A percentile compares a stretch with the other conserved stretches of the same genome.
phyloP scores from a whole-genome alignment of 2,329 filamentous ascomycete species.

The Pseudocercospora pini-densiflorae region DNA sequence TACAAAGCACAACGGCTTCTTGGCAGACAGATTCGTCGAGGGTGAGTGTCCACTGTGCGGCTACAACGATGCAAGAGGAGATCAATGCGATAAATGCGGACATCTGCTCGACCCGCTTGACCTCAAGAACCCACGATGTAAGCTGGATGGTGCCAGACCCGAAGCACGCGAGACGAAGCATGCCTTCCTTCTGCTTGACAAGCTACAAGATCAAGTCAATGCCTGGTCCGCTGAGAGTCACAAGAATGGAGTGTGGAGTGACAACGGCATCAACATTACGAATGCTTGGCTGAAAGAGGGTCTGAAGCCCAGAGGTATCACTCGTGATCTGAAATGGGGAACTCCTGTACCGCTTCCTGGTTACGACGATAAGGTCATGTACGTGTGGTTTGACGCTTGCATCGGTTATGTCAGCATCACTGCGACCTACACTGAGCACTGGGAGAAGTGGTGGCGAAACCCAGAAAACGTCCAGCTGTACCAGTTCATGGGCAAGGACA shows the following conservation, averaged over 20 bases:
- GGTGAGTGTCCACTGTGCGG: constrained; percentile 75
- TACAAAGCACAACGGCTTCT: constrained; percentile 64
- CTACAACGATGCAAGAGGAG: constrained; percentile 57
- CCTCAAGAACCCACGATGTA: constrained; percentile 85
- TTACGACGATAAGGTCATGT: constrained; percentile 80
- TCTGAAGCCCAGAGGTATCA: constrained; percentile 84
- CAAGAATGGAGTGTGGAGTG: constrained; percentile 75
- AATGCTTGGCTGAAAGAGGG: constrained; percentile 83
- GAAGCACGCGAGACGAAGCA: constrained; percentile 85
- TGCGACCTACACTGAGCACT: constrained; percentile 83
- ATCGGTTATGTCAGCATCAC: constrained; percentile 97
- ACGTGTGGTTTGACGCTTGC: constrained; percentile 92
- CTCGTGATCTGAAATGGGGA: constrained; percentile 91
- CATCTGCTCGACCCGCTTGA: constrained; percentile 55
- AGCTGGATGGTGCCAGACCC: constrained; percentile 83
- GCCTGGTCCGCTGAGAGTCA: constrained; percentile 77
- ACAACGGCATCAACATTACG: constrained; percentile 76
- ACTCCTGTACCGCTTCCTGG: constrained; percentile 63
- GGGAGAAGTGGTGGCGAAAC: constrained; percentile 95
- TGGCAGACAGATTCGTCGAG: constrained; percentile 86
- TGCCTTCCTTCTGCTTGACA: constrained; percentile 85
- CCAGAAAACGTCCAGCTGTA: constrained; percentile 86
- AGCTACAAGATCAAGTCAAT: constrained; percentile 75
- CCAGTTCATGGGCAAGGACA: constrained; percentile 96
- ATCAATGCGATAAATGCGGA: constrained; percentile 60